Conservation (phyloP, 2,329 filamentous ascomycete genomes). For the Shiraia sp. region DNA sequence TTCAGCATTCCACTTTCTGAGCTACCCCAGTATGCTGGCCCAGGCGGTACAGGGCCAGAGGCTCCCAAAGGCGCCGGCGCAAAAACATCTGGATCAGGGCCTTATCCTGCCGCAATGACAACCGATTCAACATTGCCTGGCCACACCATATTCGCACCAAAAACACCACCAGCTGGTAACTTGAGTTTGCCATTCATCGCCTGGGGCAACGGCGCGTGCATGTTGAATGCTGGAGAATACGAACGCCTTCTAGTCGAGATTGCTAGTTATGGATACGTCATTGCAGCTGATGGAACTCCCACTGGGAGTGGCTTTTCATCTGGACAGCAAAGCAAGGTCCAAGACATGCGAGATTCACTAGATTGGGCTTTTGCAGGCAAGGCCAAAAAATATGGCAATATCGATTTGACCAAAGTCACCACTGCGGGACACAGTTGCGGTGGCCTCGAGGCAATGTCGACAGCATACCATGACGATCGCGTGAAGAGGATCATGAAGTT, state of each 20-base stretch:
- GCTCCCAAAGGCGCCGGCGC: constrained; percentile 11
- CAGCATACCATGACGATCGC: constrained; percentile 21
- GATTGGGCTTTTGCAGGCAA: constrained; percentile 23
- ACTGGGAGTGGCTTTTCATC: constrained; percentile 4
- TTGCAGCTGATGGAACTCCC: constrained; percentile 23
- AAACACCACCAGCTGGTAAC: constrained; percentile 14
- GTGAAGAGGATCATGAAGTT: constrained; percentile 23
- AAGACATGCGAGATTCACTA: constrained; percentile 23
- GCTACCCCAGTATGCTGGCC: constrained; percentile 14
- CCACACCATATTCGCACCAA: constrained; percentile 23
- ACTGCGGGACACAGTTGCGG: constrained; percentile 24
- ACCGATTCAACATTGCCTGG: constrained; percentile 18
- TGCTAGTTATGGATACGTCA: constrained; percentile 23
- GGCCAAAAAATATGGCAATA: constrained; percentile 23
- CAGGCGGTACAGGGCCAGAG: constrained; percentile 11
- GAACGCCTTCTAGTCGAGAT: constrained; percentile 23
- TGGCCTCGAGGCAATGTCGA: constrained; percentile 20
- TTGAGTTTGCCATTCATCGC: constrained; percentile 22
- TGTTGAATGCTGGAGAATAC: constrained; percentile 14
- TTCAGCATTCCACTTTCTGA: constrained; percentile 25
- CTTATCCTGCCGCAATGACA: constrained; percentile 21
- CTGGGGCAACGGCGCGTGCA: constrained; percentile 24
- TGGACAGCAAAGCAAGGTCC: constrained; percentile 19
- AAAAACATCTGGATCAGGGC: constrained; percentile 23
- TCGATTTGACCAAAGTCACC: constrained; percentile 20